Percentiles rank a stretch among this genome's conserved stretches.
Evolutionary conservation across 1,284 basidiomycete genomes (phyloP).

Genomic region (Naganishia sp.): DNA sequence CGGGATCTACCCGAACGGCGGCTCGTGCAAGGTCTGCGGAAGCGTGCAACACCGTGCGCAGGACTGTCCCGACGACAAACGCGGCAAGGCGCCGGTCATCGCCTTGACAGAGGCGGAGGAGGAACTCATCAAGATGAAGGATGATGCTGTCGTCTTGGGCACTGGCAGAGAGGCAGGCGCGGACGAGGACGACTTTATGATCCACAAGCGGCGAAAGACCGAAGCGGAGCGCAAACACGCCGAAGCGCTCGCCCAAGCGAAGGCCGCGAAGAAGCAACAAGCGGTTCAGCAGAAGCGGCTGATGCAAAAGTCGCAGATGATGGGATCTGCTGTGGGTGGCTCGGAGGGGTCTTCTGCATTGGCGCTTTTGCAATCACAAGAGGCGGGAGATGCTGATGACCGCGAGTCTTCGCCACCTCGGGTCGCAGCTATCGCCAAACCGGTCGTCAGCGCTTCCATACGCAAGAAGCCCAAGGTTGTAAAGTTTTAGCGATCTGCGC

Average conservation of each 20-base stretch:
- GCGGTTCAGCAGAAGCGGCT: slow-evolving; percentile 28
- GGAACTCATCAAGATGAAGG: slow-evolving; percentile 55
- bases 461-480: slow-evolving; percentile 25
- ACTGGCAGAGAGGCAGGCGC: slow-evolving; percentile 61
- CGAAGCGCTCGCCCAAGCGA: slow-evolving; percentile 13
- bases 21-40: slow-evolving; percentile 83
- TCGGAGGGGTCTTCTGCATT: slow-evolving; percentile 13
- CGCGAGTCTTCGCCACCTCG: background rate
- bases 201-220: slow-evolving; percentile 64
- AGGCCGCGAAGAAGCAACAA: slow-evolving; percentile 24
- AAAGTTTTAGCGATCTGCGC: background rate
- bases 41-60: slow-evolving; percentile 81
- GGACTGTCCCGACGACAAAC: slow-evolving; percentile 66
- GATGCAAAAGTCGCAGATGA: slow-evolving; percentile 14
- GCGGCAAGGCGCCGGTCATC: slow-evolving; percentile 32
- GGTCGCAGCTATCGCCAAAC: background rate
- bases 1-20: slow-evolving; percentile 89
- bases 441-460: background rate
- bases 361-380: slow-evolving; percentile 1
- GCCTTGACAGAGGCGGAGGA: slow-evolving; percentile 38
- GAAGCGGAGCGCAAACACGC: slow-evolving; percentile 62
- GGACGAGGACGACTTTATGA: slow-evolving; percentile 92
- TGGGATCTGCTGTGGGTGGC: slow-evolving; percentile 5
- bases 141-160: slow-evolving; percentile 52
- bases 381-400: background rate